phyloP scores from a whole-genome alignment of 2,329 filamentous ascomycete genomes.

The Lasiodiplodia citricola region DNA sequence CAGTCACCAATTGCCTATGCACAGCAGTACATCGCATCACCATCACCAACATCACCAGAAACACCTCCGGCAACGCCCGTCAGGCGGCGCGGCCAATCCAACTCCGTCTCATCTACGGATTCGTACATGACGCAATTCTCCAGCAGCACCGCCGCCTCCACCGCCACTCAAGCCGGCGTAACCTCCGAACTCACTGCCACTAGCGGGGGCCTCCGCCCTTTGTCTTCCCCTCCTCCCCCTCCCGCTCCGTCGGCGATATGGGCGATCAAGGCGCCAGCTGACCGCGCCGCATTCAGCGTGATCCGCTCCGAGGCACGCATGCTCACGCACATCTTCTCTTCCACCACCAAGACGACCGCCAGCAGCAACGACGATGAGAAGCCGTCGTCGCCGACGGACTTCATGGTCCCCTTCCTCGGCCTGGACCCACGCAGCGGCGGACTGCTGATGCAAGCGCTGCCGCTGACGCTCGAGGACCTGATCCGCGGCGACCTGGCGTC shows the following conservation, averaged over 20 bases:
- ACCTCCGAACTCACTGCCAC: not conserved
- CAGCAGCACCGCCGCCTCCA: constrained; percentile 14
- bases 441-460: constrained; percentile 41
- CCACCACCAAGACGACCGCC: not conserved
- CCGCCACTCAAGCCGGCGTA: constrained; percentile 34
- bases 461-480: constrained; percentile 40
- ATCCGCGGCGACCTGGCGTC: constrained; percentile 35
- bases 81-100: constrained; percentile 2
- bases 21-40: constrained; percentile 23
- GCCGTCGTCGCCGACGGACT: constrained; percentile 26
- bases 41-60: not conserved
- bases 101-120: constrained; percentile 18
- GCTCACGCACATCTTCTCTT: constrained; percentile 39
- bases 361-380: not conserved
- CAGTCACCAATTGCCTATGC: not conserved
- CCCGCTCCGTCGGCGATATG: constrained; percentile 28
- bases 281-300: constrained; percentile 38
- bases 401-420: constrained; percentile 43
- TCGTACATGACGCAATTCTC: constrained; percentile 16
- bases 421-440: constrained; percentile 38
- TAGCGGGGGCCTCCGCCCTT: not conserved
- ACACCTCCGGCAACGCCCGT: constrained; percentile 26
- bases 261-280: constrained; percentile 43
- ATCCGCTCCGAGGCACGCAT: constrained; percentile 40
- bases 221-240: not conserved